Percentiles rank a stretch among this genome's conserved stretches.
Evolutionary conservation across 306 rosid species (phyloP).

Genomic region (Quercus variabilis): DNA sequence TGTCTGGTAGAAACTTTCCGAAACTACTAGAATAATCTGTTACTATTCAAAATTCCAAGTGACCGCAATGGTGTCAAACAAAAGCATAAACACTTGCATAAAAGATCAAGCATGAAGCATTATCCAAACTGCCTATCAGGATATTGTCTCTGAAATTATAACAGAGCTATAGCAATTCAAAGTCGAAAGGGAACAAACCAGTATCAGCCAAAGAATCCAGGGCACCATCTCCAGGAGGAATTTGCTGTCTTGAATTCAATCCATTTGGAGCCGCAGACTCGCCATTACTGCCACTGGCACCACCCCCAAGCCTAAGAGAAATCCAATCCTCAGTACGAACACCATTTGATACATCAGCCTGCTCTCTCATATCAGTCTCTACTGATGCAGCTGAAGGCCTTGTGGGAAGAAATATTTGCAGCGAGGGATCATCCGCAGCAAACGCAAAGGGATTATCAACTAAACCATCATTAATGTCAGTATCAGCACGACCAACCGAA

Average conservation of each 20-base stretch:
- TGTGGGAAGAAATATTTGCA: slow-evolving; percentile 95
- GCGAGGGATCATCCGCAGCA: slow-evolving; percentile 85
- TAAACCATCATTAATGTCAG: slow-evolving; percentile 73
- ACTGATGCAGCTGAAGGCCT: slow-evolving; percentile 66
- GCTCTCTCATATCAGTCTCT: slow-evolving; percentile 75
- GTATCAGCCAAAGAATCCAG: slow-evolving; percentile 57
- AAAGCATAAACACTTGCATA: background rate
- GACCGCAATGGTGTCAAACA: background rate
- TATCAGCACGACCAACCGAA: slow-evolving; percentile 50
- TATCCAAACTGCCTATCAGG: slow-evolving; percentile 7
- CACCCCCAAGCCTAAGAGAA: slow-evolving; percentile 89
- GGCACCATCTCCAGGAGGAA: slow-evolving; percentile 48
- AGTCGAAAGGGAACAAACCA: slow-evolving; percentile 54
- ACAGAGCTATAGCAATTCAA: slow-evolving; percentile 1
- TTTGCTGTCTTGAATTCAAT: slow-evolving; percentile 52
- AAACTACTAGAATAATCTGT: background rate
- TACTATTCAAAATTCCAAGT: background rate
- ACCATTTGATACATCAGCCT: slow-evolving; percentile 71
- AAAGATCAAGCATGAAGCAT: background rate
- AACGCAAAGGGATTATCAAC: slow-evolving; percentile 88
- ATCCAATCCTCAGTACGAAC: slow-evolving; percentile 83
- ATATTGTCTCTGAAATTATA: background rate
- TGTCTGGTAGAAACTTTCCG: background rate
- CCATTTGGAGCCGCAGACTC: slow-evolving; percentile 50
- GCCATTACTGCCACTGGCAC: slow-evolving; percentile 54